Evolutionary conservation across 176 grass and related monocot species (phyloP), one percentile per base, ranked within the genome.

Genomic region (Eragrostis nindensis): DNA sequence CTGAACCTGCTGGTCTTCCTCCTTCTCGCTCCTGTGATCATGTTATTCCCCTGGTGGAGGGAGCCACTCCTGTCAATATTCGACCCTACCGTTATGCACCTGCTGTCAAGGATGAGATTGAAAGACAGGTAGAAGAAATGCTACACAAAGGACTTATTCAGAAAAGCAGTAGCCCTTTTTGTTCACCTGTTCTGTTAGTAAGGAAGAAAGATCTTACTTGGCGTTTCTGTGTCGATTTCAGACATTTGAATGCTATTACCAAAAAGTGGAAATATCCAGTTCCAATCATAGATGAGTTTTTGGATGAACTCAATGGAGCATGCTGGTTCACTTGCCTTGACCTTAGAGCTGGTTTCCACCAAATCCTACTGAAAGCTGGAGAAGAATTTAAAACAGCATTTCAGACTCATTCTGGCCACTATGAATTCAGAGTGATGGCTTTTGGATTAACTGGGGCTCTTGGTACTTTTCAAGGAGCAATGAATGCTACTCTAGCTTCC

Each of bases 151-250:
- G 64, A 0, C 0, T 66, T 0, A 66, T 66, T n/a, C 17, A 12
- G 0, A 6, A 17, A 1, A 66, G 64, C 6, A 0, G 5, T 0
- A 66, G 63, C 3, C 0, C 30, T 0, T 66, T 66, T 8, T 66
- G 30, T 8, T 66, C 63, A 1, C 63, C 36, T 1, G 24, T 61
- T 0, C 1, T 61, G 0, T 6, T 61, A 1, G 57, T 27, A 0
- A 27, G 13, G 0, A 60, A 61, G 57, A 61, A 61, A 5, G 57
- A 61, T 1, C 4, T 3, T 0, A 1, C 10, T 0, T 61, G 21
- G 4, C 3, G 57, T 61, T 36, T 36, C 4, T 36, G 32, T 36
- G 32, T 36, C 4, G 32, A 36, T 36, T 36, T 36, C 4, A 36
- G 32, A 36, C 32, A 36, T 4, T 36, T 36, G 4, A 36, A 36